Evolutionary conservation across 768 basidiomycete genomes (phyloP).

Genomic region (Lactifluus volemus): DNA sequence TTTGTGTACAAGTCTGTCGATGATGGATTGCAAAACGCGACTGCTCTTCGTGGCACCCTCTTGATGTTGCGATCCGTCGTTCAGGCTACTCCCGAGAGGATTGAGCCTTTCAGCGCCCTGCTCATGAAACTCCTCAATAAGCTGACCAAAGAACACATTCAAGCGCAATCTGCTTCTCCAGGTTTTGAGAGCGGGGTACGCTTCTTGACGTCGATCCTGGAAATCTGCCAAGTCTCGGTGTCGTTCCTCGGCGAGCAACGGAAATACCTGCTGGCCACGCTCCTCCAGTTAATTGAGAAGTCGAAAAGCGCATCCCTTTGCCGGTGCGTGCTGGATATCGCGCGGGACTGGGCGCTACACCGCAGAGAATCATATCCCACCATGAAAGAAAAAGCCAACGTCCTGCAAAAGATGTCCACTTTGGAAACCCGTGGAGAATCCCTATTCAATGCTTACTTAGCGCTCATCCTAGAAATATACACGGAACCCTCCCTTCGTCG

Average conservation of each 20-base stretch:
- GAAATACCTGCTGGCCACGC: slow-evolving; percentile 64
- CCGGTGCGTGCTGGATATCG: slow-evolving; percentile 76
- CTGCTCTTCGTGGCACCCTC: slow-evolving; percentile 67
- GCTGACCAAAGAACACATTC: slow-evolving; percentile 79
- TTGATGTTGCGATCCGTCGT: slow-evolving; percentile 84
- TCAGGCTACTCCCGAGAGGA: slow-evolving; percentile 67
- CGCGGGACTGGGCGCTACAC: slow-evolving; percentile 83
- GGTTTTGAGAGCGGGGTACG: slow-evolving; percentile 55
- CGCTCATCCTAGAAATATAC: slow-evolving; percentile 91
- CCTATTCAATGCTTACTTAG: slow-evolving; percentile 76
- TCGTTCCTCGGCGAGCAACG: slow-evolving; percentile 81
- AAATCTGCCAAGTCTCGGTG: slow-evolving; percentile 78
- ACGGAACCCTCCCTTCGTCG: slow-evolving; percentile 76
- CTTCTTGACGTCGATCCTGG: slow-evolving; percentile 67
- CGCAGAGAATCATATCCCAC: slow-evolving; percentile 81
- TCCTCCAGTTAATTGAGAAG: slow-evolving; percentile 81
- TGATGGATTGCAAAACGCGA: slow-evolving; percentile 71
- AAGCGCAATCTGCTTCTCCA: slow-evolving; percentile 21
- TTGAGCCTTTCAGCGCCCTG: slow-evolving; percentile 66
- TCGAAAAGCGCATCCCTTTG: slow-evolving; percentile 75
- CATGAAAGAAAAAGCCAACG: slow-evolving; percentile 89
- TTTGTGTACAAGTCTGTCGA: slow-evolving; percentile 68
- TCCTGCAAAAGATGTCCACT: slow-evolving; percentile 80
- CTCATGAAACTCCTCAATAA: slow-evolving; percentile 81
- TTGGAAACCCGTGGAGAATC: slow-evolving; percentile 75